Conservation (phyloP, 2,329 filamentous ascomycete genomes). For the Neonectria sp. region DNA sequence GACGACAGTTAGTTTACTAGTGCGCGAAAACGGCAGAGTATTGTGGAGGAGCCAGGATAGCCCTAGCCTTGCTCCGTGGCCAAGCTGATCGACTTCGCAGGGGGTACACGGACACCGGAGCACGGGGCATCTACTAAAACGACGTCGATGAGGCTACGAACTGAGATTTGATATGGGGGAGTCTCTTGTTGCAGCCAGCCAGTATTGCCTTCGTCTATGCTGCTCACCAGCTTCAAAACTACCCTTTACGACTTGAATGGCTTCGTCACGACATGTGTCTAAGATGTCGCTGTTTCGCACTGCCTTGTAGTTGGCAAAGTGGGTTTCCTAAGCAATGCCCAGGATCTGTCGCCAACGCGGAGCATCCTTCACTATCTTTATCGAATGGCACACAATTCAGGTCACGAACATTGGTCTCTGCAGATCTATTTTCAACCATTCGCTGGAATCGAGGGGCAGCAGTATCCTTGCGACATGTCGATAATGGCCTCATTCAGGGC, state of each 20-base stretch:
- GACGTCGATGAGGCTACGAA: constrained; percentile 35
- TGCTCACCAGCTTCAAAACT: neutral
- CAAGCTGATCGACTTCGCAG: constrained; percentile 45
- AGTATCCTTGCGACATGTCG: neutral
- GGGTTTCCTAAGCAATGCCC: neutral
- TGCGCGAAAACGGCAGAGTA: constrained; percentile 38
- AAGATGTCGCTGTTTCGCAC: neutral
- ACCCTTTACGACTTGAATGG: neutral
- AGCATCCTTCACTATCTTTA: neutral
- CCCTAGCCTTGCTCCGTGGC: constrained; percentile 44
- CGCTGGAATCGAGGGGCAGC: neutral
- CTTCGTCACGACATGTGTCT: neutral
- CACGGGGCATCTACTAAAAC: constrained; percentile 50
- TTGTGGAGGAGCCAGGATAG: constrained; percentile 50
- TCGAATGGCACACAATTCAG: constrained; percentile 3
- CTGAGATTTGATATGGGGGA: constrained; percentile 17
- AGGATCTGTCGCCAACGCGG: constrained; percentile 7
- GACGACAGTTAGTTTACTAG: constrained; percentile 40
- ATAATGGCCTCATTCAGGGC: constrained; percentile 11
- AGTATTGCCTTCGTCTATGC: constrained; percentile 8
- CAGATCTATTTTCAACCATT: neutral
- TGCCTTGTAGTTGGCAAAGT: constrained; percentile 1
- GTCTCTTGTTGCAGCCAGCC: constrained; percentile 25
- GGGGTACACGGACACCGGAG: constrained; percentile 40
- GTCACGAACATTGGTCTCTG: neutral